phyloP scores from a whole-genome alignment of 176 grass and related monocot species.

The Oryza officinalis region DNA sequence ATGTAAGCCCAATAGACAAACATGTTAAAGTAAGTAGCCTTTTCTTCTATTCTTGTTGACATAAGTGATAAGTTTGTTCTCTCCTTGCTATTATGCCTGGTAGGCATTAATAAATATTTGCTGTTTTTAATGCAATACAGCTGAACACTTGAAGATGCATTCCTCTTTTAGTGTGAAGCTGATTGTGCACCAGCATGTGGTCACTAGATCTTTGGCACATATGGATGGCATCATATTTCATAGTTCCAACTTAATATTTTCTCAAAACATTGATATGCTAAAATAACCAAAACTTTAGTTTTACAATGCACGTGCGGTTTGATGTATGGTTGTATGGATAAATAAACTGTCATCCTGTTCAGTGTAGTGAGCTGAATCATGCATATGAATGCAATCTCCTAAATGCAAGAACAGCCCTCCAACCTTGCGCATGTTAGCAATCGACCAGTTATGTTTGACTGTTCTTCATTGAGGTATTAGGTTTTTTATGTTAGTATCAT shows the following conservation, averaged over 20 bases:
- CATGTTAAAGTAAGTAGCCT: conserved; percentile 76
- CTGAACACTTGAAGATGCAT: conserved; percentile 12
- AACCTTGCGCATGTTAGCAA: background rate
- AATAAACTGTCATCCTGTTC: background rate
- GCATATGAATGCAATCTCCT: conserved; percentile 13
- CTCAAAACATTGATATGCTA: background rate
- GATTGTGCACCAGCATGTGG: conserved; percentile 5
- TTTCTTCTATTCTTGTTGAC: conserved; percentile 21
- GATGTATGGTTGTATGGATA: background rate
- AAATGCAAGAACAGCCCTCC: background rate
- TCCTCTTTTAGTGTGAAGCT: conserved; percentile 5
- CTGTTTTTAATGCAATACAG: background rate
- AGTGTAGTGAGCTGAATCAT: background rate
- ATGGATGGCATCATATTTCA: background rate
- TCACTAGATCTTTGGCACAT: background rate
- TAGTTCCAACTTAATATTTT: background rate
- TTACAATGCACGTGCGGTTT: background rate
- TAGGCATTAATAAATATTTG: background rate
- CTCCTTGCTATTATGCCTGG: conserved; percentile 4
- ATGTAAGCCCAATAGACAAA: conserved; percentile 94
- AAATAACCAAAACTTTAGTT: background rate
- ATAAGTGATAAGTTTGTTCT: conserved; percentile 15
- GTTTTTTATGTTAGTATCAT: background rate
- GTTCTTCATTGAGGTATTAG: background rate
- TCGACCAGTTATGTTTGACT: background rate